These are phyloP conservation scores for Leavenworthia alabamica DNA, from an alignment of 345 rosid species.

Conservation along the genomic window DNA sequence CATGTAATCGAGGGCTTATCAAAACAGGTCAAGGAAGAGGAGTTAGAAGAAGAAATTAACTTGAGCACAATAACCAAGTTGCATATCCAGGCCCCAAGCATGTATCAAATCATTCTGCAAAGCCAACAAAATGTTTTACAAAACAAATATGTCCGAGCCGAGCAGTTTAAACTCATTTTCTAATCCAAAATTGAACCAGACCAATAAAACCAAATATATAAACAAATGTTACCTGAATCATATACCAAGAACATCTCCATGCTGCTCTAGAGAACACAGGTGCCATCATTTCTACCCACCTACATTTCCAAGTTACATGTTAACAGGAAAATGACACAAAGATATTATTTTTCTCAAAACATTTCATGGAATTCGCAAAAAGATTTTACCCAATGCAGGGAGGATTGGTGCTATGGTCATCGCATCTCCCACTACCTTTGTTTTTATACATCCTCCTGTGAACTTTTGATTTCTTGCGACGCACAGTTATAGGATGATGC, in stretches of 20 bases:
- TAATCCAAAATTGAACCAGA: no score
- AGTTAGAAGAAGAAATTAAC: no score
- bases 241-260: conserved; percentile 88
- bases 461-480: conserved; percentile 39
- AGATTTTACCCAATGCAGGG: conserved; percentile 86
- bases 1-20: background rate
- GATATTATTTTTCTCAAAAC: background rate
- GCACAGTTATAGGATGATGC: conserved; percentile 74
- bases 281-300: conserved; percentile 99
- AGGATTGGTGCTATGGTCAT: conserved; percentile 63
- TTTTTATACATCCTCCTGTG: conserved; percentile 80
- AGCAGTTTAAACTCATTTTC: no score
- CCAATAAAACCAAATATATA: no score
- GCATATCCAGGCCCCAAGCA: conserved; percentile 88
- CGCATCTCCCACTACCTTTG: conserved; percentile 72
- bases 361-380: no score
- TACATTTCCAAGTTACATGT: conserved; percentile 27
- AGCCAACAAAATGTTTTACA: no score
- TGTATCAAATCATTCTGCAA: conserved; percentile 86
- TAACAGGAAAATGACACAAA: background rate
- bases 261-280: conserved; percentile 91
- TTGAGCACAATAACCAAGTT: conserved; percentile 89
- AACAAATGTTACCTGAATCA: conserved; percentile 69
- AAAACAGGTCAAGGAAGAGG: no score
- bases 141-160: no score